Evolutionary conservation across 495 filamentous ascomycete genomes (phyloP).

Genomic region (Penicillium atrosanguineum): DNA sequence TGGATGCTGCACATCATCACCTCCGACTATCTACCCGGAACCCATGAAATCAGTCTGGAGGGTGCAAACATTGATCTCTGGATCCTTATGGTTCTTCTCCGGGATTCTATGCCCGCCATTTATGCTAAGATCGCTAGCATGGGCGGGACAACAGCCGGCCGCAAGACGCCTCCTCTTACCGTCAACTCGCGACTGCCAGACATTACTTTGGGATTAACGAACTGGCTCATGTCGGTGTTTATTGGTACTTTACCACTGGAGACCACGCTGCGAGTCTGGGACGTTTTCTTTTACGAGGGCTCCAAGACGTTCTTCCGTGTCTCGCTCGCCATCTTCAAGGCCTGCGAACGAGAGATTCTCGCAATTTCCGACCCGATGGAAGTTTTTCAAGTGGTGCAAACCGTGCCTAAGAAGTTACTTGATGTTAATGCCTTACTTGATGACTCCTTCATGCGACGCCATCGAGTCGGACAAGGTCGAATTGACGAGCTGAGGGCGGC

Average conservation of each 20-base stretch:
- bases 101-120: conserved; percentile 78
- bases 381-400: conserved; percentile 91
- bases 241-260: conserved; percentile 92
- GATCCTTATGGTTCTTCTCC: conserved; percentile 82
- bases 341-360: conserved; percentile 79
- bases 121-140: conserved; percentile 87
- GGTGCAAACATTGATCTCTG: conserved; percentile 93
- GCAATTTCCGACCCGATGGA: conserved; percentile 87
- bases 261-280: conserved; percentile 89
- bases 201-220: conserved; percentile 86
- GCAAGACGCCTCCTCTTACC: conserved; percentile 40
- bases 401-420: conserved; percentile 75
- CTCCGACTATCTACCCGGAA: conserved; percentile 81
- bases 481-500: conserved; percentile 43
- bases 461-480: conserved; percentile 73
- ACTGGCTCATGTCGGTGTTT: conserved; percentile 99
- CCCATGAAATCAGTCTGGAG: conserved; percentile 88
- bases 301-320: conserved; percentile 93
- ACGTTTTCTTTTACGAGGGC: conserved; percentile 93
- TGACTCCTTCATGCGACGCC: conserved; percentile 71
- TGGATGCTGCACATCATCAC: conserved; percentile 95
- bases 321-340: conserved; percentile 87
- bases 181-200: conserved; percentile 70
- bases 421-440: conserved; percentile 82
- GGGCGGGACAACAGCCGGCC: conserved; percentile 51